phyloP scores from a whole-genome alignment of 768 basidiomycete species.

The Leccinum variicolor region DNA sequence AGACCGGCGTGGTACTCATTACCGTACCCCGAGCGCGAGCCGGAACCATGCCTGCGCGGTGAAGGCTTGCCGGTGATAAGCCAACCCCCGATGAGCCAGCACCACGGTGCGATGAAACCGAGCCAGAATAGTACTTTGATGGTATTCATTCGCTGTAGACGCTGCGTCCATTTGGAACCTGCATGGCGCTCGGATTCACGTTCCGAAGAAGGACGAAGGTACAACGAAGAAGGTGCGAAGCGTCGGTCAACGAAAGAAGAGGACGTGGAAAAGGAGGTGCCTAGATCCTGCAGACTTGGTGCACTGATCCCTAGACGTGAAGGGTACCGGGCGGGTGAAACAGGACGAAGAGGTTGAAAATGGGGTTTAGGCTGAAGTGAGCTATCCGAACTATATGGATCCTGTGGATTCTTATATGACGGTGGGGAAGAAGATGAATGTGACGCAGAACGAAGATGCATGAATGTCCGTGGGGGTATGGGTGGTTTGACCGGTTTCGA shows the following conservation, averaged over 20 bases:
- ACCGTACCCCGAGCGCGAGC: neutral
- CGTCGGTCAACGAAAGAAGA: conserved; percentile 53
- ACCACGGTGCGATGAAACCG: conserved; percentile 68
- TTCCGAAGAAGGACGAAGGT: conserved; percentile 33
- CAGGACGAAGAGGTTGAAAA: conserved; percentile 14
- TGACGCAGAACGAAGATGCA: conserved; percentile 17
- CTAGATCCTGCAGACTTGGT: conserved; percentile 29
- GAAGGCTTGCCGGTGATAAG: conserved; percentile 34
- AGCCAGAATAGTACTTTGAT: conserved; percentile 69
- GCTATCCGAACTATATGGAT: conserved; percentile 16
- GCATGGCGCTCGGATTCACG: conserved; percentile 28
- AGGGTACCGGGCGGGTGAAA: conserved; percentile 2
- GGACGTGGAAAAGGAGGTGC: conserved; percentile 33
- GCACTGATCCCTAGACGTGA: conserved; percentile 13
- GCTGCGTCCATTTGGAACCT: conserved; percentile 11
- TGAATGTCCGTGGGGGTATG: conserved; percentile 12
- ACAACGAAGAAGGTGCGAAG: conserved; percentile 43
- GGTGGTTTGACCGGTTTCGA: conserved; percentile 19
- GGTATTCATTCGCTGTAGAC: conserved; percentile 23
- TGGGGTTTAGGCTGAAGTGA: conserved; percentile 7
- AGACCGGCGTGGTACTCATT: conserved; percentile 25
- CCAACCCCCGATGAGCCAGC: conserved; percentile 81
- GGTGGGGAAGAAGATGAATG: conserved; percentile 23
- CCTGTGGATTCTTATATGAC: conserved; percentile 20
- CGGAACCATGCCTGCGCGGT: conserved; percentile 11